These are phyloP conservation scores for grape (Vitis vinifera) DNA, from an alignment of 164 flowering plant genomes.

Conservation along the genomic window ASM3070453v1 NC_081811.1:26854001-26854500, in stretches of 20 bases:
- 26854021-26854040: constrained; percentile 3
- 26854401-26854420: too few species aligned
- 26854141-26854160: constrained; percentile 96
- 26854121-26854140: constrained; percentile 66
- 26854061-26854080: constrained; percentile 92
- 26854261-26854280: constrained; percentile 76
- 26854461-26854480: too few species aligned
- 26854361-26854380: too few species aligned
- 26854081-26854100: constrained; percentile 89
- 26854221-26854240: constrained; percentile 94
- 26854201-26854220: constrained; percentile 79
- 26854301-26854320: not conserved
- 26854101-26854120: constrained; percentile 50
- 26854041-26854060: constrained; percentile 33
- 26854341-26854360: too few species aligned
- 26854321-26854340: too few species aligned
- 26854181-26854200: constrained; percentile 87
- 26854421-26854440: too few species aligned
- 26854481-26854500: too few species aligned
- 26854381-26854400: too few species aligned
- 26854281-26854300: constrained; percentile 10
- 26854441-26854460: too few species aligned
- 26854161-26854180: constrained; percentile 89
- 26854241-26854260: constrained; percentile 80
- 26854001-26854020: not conserved